A percentile compares a stretch with the other conserved stretches of the same genome.
Evolutionary conservation across 1,139 yeast species (phyloP).

Genomic region (Citeromyces hawaiiensis): DNA sequence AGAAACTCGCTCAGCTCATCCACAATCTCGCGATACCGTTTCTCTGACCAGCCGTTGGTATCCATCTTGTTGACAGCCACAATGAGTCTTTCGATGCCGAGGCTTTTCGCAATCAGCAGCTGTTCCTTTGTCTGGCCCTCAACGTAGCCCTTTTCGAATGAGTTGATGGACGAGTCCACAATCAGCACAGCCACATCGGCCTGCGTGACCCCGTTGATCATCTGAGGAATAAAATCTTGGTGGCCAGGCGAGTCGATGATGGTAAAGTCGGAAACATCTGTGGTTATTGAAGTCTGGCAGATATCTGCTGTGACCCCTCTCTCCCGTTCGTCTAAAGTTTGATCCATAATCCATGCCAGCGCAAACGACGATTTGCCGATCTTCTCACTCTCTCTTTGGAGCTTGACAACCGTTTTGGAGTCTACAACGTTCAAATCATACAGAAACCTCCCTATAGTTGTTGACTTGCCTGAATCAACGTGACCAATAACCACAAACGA

Average conservation of each 20-base stretch:
- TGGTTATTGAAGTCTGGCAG: conserved; percentile 74
- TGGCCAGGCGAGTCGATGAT: conserved; percentile 99
- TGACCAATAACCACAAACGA: conserved; percentile 89
- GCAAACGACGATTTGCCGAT: conserved; percentile 91
- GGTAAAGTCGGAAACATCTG: conserved; percentile 51
- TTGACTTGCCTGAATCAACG: conserved; percentile 97
- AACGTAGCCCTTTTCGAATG: conserved; percentile 81
- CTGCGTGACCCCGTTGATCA: conserved; percentile 95
- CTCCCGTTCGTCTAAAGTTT: conserved; percentile 78
- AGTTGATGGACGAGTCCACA: conserved; percentile 69
- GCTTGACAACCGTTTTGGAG: conserved; percentile 59
- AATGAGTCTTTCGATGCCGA: conserved; percentile 67
- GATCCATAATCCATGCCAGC: conserved; percentile 96
- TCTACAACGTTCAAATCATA: conserved; percentile 77
- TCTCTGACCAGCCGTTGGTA: conserved; percentile 52
- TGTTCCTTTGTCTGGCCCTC: conserved; percentile 97
- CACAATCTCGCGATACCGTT: conserved; percentile 50
- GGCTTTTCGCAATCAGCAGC: conserved; percentile 64
- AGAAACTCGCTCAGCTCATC: conserved; percentile 47
- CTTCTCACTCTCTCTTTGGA: conserved; percentile 68
- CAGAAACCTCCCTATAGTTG: conserved; percentile 80
- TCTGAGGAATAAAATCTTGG: conserved; percentile 93
- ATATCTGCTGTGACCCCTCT: conserved; percentile 93
- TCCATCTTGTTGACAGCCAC: conserved; percentile 89
- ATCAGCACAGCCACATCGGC: conserved; percentile 67